Percentiles rank a stretch among this genome's conserved stretches.
Evolutionary conservation across 306 rosid species (phyloP).

Genomic region (Senna tora): DNA sequence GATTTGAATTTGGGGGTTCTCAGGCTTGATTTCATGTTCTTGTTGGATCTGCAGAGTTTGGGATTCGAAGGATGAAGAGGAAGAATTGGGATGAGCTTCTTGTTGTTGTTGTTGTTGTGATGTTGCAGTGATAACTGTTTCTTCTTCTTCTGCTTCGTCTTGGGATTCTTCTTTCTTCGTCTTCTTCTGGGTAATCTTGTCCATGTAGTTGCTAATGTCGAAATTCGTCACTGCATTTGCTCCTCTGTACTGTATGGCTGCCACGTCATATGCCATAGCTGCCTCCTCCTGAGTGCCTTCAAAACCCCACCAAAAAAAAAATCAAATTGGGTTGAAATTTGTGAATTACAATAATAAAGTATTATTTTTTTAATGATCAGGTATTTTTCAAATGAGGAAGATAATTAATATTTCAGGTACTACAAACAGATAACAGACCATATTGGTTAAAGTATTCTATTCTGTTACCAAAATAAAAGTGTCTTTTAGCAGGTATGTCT

Average conservation of each 20-base stretch:
- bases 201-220: slow-evolving; percentile 70
- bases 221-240: slow-evolving; percentile 89
- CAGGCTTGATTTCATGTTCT: neutral
- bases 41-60: slow-evolving; percentile 30
- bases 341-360: no score
- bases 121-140: neutral
- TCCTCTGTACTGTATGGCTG: slow-evolving; percentile 91
- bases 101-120: slow-evolving; percentile 1
- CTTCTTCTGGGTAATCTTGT: slow-evolving; percentile 42
- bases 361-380: no score
- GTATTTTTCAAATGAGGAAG: no score
- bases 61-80: slow-evolving; percentile 35
- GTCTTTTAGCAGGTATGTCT: no score
- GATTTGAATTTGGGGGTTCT: slow-evolving; percentile 18
- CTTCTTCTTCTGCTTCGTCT: neutral
- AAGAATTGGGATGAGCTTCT: neutral
- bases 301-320: neutral
- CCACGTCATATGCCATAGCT: slow-evolving; percentile 87
- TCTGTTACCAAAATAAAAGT: no score
- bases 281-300: slow-evolving; percentile 96
- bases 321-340: no score
- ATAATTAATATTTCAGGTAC: no score
- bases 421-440: no score
- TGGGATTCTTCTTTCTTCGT: slow-evolving; percentile 32
- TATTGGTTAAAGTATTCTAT: no score